Base-by-base conservation (phyloP, 306 rosid species). In the Rosa lucieae region DNA sequence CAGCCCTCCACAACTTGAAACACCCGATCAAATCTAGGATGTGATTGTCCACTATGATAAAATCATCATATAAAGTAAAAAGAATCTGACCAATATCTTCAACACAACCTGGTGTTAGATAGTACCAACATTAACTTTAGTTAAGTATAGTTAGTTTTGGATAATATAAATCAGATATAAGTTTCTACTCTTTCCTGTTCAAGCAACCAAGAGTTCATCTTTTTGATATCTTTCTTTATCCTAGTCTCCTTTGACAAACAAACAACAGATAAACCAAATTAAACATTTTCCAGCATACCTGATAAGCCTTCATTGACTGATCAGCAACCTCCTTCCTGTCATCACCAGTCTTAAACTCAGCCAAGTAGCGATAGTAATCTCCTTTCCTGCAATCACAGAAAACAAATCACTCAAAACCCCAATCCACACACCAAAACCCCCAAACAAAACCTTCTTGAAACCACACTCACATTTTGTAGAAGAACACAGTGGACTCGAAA, bases 271-370 rank as follows among this genome's bases (percentile, higher is more conserved):
- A 18, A 32, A 29, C 49, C 72, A 59, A 18, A 77, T 6, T 40
- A 52, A 59, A 14, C 43, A 48, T 14, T 46, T 40, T 39, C 63
- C 6, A 23, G 4, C 2, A 68, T 29, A 89, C 90, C 93, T 89
- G 80, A 73, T 89, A 87, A 3, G 90, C 93, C 66, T 87, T 81
- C 90, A 83, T 85, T 35, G 93, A 87, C 67, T 43, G 88, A 82
- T 87, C 93, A 72, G 93, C 88, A 82, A 78, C 90, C 85, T 89
- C 93, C 65, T 87, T 87, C 76, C 85, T 80, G 4, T 87, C 90
- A 59, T 85, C 80, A 37, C 84, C 89, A 18, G 78, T 20, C 85
- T 80, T 85, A 65, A 87, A 85, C 75, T 87, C 93, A 0, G 89
- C 89, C 68, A 89, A 76, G 51, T 86, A 90, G 37, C 90, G 86